Base-by-base conservation (phyloP, 2,329 filamentous ascomycete genomes). In the Sporothrix variecibatus region DNA sequence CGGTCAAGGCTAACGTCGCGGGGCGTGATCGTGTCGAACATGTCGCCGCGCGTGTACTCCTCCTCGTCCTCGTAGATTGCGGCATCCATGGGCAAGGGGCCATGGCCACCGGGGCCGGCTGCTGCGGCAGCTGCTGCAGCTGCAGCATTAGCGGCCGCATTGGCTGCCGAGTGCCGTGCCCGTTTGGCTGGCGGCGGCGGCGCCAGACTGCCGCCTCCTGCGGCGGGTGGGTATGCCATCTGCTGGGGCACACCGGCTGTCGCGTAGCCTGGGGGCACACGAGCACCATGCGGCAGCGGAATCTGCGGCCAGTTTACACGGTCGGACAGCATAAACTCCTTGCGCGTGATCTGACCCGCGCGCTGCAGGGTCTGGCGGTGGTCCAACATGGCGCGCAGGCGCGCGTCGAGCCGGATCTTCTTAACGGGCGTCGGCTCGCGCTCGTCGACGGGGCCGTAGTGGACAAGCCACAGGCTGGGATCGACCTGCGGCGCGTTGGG, bases 321-420 rank as follows among this genome's bases (percentile, higher is more conserved):
- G 82, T 98, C 96, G 69, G 93, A 91, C 26, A 98, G 87, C 91
- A 98, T 97, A 80, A 98, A 98, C 79, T 98, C 94, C 80, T 97
- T 97, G 78, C 94, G 92, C 74, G 92, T 89, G 62, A 97, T 91
- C 78, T 95, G 93, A 7, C 94, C 95, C 77, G 93, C 92, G 72
- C 86, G 88, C 82, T 92, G 91, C 83, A 86, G 93, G 81, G 85
- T 92, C 82, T 83, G 86, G 79, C 90, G 86, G 73, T 90, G 88
- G 74, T 87, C 86, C 81, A 94, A 86, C 20, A 88, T 86, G 67
- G 85, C 82, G 75, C 91, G 90, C 60, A 88, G 85, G 38, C 90
- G 89, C 67, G 88, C 86, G 58, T 90, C 86, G 73, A 91, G 86
- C 0, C 89, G 91, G 23, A 95, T 88, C 77, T 90, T 86, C 53